phyloP scores from a whole-genome alignment of 1,284 basidiomycete species.

The Athelia psychrophila region DNA sequence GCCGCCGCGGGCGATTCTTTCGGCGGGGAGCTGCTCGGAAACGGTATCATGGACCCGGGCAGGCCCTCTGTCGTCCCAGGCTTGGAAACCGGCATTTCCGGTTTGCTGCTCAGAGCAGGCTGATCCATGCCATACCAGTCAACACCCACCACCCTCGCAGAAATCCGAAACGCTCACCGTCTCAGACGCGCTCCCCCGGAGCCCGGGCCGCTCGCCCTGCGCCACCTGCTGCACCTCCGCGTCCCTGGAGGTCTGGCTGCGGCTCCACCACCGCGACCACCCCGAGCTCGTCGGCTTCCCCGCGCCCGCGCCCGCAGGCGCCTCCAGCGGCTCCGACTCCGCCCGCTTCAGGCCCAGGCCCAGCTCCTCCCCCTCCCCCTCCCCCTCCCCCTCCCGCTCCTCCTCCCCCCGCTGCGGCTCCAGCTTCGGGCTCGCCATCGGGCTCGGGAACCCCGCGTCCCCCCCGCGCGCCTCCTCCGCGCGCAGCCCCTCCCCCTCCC shows the following conservation, averaged over 20 bases:
- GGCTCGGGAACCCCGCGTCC: constrained; percentile 27
- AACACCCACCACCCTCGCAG: no score
- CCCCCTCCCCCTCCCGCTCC: no score
- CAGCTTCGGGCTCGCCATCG: constrained; percentile 14
- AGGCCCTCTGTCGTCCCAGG: no score
- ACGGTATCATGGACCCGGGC: background rate
- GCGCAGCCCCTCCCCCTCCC: no score
- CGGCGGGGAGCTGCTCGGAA: background rate
- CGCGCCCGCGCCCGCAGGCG: background rate
- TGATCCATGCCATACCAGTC: no score
- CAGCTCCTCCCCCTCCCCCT: no score
- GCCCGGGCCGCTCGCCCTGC: constrained; percentile 20
- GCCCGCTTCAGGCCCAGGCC: no score
- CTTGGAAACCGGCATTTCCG: no score
- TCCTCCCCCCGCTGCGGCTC: no score
- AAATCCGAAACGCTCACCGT: background rate
- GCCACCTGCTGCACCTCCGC: constrained; percentile 6
- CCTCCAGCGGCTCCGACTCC: background rate
- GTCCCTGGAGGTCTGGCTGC: constrained; percentile 40
- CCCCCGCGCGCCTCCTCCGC: constrained; percentile 15
- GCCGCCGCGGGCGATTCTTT: constrained; percentile 13
- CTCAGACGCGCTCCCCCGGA: constrained; percentile 26
- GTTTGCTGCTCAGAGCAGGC: no score
- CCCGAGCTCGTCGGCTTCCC: constrained; percentile 56
- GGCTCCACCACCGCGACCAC: constrained; percentile 78